Percentiles rank a stretch among this genome's conserved stretches.
Conservation (phyloP, 208 protist species). For the Herpetomonas samuelpessoai region DNA sequence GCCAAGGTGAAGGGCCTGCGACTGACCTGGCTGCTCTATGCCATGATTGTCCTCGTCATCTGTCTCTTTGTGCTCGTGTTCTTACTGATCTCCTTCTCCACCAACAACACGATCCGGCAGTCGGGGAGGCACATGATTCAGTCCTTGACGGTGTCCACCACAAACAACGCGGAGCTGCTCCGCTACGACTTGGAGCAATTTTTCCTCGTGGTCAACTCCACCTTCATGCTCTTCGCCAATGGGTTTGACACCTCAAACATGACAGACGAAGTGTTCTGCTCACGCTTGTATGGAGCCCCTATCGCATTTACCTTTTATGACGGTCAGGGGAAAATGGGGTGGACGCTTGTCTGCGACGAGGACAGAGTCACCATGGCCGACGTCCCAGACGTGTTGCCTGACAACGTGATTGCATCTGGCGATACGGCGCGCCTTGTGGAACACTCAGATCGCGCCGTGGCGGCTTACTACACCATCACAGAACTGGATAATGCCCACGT, state of each 20-base stretch:
- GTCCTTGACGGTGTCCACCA: conserved; percentile 19
- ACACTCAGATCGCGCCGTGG: conserved; percentile 24
- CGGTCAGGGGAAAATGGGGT: conserved; percentile 9
- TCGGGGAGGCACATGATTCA: conserved; percentile 31
- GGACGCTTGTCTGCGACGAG: conserved; percentile 6
- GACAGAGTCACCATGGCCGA: not conserved
- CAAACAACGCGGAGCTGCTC: conserved; percentile 36
- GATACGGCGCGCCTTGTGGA: conserved; percentile 13
- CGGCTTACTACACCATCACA: conserved; percentile 8
- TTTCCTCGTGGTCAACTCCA: conserved; percentile 18
- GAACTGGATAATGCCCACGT: not conserved
- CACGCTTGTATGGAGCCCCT: conserved; percentile 23
- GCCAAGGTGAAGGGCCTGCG: conserved; percentile 49
- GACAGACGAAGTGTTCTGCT: conserved; percentile 19
- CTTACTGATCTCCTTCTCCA: conserved; percentile 49
- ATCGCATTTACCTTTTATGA: conserved; percentile 30
- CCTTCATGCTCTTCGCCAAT: conserved; percentile 9
- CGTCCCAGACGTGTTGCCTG: conserved; percentile 4
- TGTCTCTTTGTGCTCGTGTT: conserved; percentile 48
- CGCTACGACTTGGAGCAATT: conserved; percentile 17
- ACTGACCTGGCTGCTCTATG: conserved; percentile 65
- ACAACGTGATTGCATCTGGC: not conserved
- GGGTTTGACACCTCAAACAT: not conserved
- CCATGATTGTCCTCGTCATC: conserved; percentile 53
- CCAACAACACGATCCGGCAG: conserved; percentile 35